phyloP scores from a whole-genome alignment of 2,329 filamentous ascomycete species.

The Penicillium sp. region DNA sequence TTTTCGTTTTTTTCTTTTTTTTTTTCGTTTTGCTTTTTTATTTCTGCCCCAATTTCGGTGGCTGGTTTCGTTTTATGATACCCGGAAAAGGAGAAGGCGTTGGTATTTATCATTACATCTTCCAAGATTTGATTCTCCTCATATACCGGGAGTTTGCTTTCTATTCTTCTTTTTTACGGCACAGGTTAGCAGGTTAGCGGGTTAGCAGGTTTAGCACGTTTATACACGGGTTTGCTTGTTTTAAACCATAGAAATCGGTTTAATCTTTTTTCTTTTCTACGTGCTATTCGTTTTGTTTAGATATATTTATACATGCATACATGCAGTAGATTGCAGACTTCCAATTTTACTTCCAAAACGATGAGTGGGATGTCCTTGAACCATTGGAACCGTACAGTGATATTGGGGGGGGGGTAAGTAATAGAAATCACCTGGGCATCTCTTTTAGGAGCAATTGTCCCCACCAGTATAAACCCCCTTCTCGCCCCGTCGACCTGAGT shows the following conservation, averaged over 20 bases:
- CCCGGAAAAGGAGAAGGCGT: constrained; percentile 10
- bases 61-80: constrained; percentile 11
- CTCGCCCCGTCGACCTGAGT: too few species aligned
- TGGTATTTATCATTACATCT: constrained; percentile 4
- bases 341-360: background rate
- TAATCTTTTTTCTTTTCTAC: background rate
- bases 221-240: background rate
- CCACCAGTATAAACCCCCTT: too few species aligned
- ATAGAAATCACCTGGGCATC: too few species aligned
- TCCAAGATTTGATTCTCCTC: background rate
- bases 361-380: too few species aligned
- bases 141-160: background rate
- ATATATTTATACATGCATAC: background rate
- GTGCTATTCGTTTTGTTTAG: background rate
- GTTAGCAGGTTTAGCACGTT: background rate
- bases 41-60: background rate
- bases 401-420: too few species aligned
- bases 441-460: too few species aligned
- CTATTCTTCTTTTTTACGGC: background rate
- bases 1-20: background rate
- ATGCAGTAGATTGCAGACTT: background rate
- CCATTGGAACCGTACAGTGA: too few species aligned
- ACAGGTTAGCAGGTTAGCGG: background rate
- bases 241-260: background rate
- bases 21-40: background rate